These are phyloP conservation scores for Knufia petricola DNA, from an alignment of 2,329 filamentous ascomycete genomes.

Conservation along the genomic window DNA sequence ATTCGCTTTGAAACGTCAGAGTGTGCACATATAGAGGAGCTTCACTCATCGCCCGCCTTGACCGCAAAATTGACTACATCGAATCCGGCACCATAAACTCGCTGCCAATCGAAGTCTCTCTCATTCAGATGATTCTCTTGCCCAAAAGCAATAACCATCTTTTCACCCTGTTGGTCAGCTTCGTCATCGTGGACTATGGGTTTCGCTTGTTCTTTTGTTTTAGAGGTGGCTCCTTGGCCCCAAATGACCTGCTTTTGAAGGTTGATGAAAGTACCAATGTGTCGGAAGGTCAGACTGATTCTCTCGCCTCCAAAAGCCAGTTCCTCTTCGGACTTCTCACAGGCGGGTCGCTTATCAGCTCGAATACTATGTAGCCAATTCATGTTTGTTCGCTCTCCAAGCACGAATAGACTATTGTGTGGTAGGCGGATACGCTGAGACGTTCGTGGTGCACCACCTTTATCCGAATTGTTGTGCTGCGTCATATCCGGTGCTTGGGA, in stretches of 20 bases:
- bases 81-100: constrained; percentile 67
- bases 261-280: constrained; percentile 76
- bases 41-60: not conserved
- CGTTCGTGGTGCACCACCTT: constrained; percentile 36
- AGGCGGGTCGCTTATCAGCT: constrained; percentile 63
- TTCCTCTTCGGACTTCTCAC: constrained; percentile 61
- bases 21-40: no score
- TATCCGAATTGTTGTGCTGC: constrained; percentile 10
- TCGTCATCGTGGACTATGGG: constrained; percentile 61
- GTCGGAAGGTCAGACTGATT: constrained; percentile 84
- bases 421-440: constrained; percentile 64
- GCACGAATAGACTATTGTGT: constrained; percentile 79
- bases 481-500: not conserved
- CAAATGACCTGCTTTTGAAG: constrained; percentile 60
- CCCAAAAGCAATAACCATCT: constrained; percentile 69
- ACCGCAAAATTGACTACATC: constrained; percentile 54
- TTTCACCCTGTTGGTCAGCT: constrained; percentile 48
- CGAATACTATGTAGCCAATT: constrained; percentile 89
- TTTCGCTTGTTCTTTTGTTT: constrained; percentile 51
- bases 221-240: constrained; percentile 78
- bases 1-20: no score
- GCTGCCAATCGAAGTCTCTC: constrained; percentile 68
- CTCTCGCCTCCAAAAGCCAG: constrained; percentile 63
- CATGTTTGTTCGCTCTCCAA: constrained; percentile 72
- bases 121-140: constrained; percentile 65